A percentile compares a stretch with the other conserved stretches of the same genome.
Conservation (phyloP, 768 basidiomycete species). For the Boletus sensibilis region DNA sequence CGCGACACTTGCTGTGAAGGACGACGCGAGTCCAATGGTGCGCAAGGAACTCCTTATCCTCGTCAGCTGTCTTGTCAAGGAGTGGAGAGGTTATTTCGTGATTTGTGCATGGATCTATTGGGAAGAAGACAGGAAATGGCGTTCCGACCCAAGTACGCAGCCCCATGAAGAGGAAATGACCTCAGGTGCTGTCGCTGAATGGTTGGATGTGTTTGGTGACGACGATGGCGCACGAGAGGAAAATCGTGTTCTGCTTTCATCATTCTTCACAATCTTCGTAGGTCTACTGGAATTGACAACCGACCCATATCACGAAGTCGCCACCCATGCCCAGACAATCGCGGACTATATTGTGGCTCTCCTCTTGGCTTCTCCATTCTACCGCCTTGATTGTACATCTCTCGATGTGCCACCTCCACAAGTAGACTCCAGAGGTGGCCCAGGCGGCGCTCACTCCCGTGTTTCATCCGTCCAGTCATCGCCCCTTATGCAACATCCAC, state of each 20-base stretch:
- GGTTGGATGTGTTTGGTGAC: conserved; percentile 70
- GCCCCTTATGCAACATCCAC: conserved; percentile 41
- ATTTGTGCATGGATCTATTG: conserved; percentile 96
- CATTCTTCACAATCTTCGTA: conserved; percentile 91
- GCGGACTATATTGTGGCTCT: conserved; percentile 91
- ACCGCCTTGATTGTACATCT: conserved; percentile 65
- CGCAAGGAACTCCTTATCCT: conserved; percentile 90
- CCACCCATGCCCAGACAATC: conserved; percentile 85
- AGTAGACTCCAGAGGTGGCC: conserved; percentile 34
- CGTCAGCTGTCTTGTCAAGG: conserved; percentile 89
- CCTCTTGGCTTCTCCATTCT: conserved; percentile 86
- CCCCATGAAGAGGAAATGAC: conserved; percentile 70
- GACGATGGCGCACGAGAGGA: conserved; percentile 69
- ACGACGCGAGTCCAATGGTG: conserved; percentile 96
- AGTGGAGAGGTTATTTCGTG: conserved; percentile 95
- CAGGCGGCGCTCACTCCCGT: conserved; percentile 38
- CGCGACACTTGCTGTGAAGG: conserved; percentile 82
- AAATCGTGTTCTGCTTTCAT: conserved; percentile 81
- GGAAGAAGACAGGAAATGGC: conserved; percentile 82
- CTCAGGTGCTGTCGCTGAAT: conserved; percentile 68
- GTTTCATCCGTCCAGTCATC: conserved; percentile 53
- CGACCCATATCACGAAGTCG: conserved; percentile 92
- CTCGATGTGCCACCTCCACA: conserved; percentile 49
- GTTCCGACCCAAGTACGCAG: conserved; percentile 34
- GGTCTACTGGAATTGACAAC: conserved; percentile 86